Evolutionary conservation across 345 rosid species (phyloP).

Genomic region (Brassica juncea): DNA sequence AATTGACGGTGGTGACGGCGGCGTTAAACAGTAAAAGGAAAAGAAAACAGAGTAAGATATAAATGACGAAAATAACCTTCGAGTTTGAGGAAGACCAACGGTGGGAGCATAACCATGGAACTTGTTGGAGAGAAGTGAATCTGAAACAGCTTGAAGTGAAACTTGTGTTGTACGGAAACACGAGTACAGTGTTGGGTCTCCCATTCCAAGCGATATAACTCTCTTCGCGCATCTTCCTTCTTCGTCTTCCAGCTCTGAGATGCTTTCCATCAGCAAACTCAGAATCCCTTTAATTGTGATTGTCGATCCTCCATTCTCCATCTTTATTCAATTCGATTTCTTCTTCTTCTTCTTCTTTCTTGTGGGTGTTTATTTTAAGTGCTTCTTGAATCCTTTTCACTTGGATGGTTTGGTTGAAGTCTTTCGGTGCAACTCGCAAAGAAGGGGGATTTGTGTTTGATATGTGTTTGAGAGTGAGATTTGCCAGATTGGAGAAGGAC

Average conservation of each 20-base stretch:
- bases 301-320: slow-evolving; percentile 43
- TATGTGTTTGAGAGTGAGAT: slow-evolving; percentile 24
- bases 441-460: slow-evolving; percentile 3
- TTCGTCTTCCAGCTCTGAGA: slow-evolving; percentile 41
- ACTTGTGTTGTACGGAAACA: slow-evolving; percentile 71
- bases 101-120: slow-evolving; percentile 96
- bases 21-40: background rate
- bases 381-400: background rate
- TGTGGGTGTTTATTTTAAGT: background rate
- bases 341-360: slow-evolving; percentile 14
- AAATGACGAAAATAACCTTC: slow-evolving; percentile 57
- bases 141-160: slow-evolving; percentile 65
- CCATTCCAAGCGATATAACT: slow-evolving; percentile 80
- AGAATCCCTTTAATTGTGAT: slow-evolving; percentile 84
- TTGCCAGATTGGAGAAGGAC: slow-evolving; percentile 14
- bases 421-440: slow-evolving; percentile 11
- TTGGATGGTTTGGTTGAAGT: background rate
- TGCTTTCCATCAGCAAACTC: slow-evolving; percentile 59
- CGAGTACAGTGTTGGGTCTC: slow-evolving; percentile 84
- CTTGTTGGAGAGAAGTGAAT: slow-evolving; percentile 68
- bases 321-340: slow-evolving; percentile 15
- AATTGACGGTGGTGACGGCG: background rate
- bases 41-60: background rate
- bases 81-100: slow-evolving; percentile 82
- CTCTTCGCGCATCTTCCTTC: slow-evolving; percentile 36